These are phyloP conservation scores for Agaricales sp. DNA, from an alignment of 1,284 basidiomycete species.

Conservation along the genomic window DNA sequence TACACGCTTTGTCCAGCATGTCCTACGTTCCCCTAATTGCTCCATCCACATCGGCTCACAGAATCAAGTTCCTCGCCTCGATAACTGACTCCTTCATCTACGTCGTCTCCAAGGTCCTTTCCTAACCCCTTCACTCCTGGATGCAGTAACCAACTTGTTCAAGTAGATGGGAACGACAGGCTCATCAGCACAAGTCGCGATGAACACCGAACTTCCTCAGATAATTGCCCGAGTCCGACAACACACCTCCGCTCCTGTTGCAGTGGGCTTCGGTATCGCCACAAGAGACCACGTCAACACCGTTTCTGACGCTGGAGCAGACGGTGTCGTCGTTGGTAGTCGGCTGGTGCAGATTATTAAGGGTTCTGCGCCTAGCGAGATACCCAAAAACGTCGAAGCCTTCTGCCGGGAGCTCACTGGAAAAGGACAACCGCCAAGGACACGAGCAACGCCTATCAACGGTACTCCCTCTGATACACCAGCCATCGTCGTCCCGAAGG, in stretches of 20 bases:
- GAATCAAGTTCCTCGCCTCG: slow-evolving; percentile 84
- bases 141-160: slow-evolving; percentile 2
- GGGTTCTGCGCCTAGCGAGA: slow-evolving; percentile 39
- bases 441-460: slow-evolving; percentile 20
- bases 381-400: slow-evolving; percentile 55
- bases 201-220: slow-evolving; percentile 73
- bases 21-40: slow-evolving; percentile 97
- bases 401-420: slow-evolving; percentile 67
- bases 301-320: slow-evolving; percentile 80
- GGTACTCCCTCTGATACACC: slow-evolving; percentile 17
- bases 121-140: slow-evolving; percentile 2
- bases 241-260: slow-evolving; percentile 74
- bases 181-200: slow-evolving; percentile 64
- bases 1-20: slow-evolving; percentile 39
- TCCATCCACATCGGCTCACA: slow-evolving; percentile 81
- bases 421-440: slow-evolving; percentile 36
- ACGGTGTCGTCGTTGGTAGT: slow-evolving; percentile 93
- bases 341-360: slow-evolving; percentile 79
- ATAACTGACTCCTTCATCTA: slow-evolving; percentile 99
- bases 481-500: slow-evolving; percentile 16
- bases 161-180: slow-evolving; percentile 95
- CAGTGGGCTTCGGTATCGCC: slow-evolving; percentile 95
- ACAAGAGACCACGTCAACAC: slow-evolving; percentile 87
- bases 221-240: slow-evolving; percentile 67
- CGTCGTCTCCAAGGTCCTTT: slow-evolving; percentile 77